Base-by-base conservation (phyloP, 768 basidiomycete genomes). In the Mycena chlorophos region DNA sequence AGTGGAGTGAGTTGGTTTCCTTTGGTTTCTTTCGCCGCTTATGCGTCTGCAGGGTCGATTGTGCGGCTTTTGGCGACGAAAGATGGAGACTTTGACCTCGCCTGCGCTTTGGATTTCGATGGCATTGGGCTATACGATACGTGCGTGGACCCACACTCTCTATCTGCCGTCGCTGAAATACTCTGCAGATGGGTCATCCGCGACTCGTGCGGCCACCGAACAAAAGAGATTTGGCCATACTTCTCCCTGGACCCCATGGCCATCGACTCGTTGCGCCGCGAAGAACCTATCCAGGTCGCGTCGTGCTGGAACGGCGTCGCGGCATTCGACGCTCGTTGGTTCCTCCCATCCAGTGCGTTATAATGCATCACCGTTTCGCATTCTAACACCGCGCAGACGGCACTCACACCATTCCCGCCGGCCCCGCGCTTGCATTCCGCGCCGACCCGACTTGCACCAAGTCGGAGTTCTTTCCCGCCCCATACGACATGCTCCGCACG, bases 281-380 rank as follows among this genome's bases (percentile, higher is more conserved):
- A 64, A 29, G 53, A 53, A 22, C 61, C 89, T 5, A 72, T 89
- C 28, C 88, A 90, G 64, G 85, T 91, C 43, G 89, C 91, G 69
- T 84, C 87, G 1, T 91, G 89, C 74, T 91, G 89, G 89, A 91
- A 91, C 68, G 89, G 89, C 38, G 80, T 91, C 65, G 88, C 89
- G 38, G 74, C 88, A 17, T 77, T 91, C 52, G 89, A 90, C 25
- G 63, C 63, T 17, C 27, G 23, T 3, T 65, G 63, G 63, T 65
- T 63, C 49, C 17, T 57, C 1, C 61, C 54, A 25, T 43, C 55
- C 16, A 52, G 58, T 53, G 30, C 6, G 54, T 26, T 16, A 30
- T 31, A 39, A 26, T 31, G 22, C 22, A 19, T 38, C 46, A 38
- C 38, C 38, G 20, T 19, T 39, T 28, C 10, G 46, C 52, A 30